Conservation (phyloP, 1,139 yeast genomes). For the Protomyces inundatus region DNA sequence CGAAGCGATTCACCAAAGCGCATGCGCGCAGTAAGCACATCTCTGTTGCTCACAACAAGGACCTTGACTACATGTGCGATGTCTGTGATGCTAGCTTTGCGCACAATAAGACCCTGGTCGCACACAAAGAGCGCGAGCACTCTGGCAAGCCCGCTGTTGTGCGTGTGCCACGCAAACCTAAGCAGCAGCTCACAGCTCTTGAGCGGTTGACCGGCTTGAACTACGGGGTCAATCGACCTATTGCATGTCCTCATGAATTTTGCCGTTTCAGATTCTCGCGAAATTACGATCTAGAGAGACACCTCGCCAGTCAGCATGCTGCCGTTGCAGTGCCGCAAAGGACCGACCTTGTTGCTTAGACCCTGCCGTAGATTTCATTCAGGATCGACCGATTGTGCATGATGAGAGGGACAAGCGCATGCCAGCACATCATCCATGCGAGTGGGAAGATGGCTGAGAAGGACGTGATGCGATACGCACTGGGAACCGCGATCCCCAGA, state of each 20-base stretch:
- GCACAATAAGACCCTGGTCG: conserved; percentile 31
- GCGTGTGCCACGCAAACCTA: conserved; percentile 14
- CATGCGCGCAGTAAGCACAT: conserved; percentile 30
- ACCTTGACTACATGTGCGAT: conserved; percentile 31
- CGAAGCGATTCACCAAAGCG: conserved; percentile 35
- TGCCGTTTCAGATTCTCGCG: conserved; percentile 42
- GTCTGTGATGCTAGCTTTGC: conserved; percentile 33
- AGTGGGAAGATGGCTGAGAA: conserved; percentile 14
- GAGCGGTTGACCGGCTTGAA: conserved; percentile 41
- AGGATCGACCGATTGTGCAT: conserved; percentile 21
- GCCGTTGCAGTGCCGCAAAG: not conserved
- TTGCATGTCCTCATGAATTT: conserved; percentile 38
- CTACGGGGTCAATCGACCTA: conserved; percentile 36
- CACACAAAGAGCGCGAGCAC: conserved; percentile 30
- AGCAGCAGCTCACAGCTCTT: conserved; percentile 33
- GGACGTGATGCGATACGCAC: conserved; percentile 27
- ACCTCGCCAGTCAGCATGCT: conserved; percentile 34
- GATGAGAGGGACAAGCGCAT: conserved; percentile 7
- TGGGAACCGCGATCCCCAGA: conserved; percentile 28
- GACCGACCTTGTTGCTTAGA: not conserved
- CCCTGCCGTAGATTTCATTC: conserved; percentile 4
- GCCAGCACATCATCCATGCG: conserved; percentile 18
- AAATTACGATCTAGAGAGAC: conserved; percentile 43
- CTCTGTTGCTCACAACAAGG: conserved; percentile 32
- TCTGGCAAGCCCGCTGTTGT: not conserved